Evolutionary conservation across 2,329 filamentous ascomycete species (phyloP), one percentile per base, ranked within the genome.

Genomic region (Colletotrichum paranaense): DNA sequence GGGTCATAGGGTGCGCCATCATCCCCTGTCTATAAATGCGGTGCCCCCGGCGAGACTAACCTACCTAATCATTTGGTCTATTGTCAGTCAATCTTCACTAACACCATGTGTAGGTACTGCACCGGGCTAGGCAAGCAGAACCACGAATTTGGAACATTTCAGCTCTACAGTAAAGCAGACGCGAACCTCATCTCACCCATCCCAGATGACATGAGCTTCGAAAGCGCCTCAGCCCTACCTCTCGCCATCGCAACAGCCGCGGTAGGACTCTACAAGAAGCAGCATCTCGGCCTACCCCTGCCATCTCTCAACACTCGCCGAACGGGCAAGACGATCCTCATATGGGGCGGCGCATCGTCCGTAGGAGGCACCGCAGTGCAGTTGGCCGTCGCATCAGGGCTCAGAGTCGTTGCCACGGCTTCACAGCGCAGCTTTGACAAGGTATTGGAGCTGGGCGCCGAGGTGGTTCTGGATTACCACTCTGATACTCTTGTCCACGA

Each of bases 261-360:
- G 0, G 77, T 78, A 9, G 76, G 68, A 2, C 58, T 78, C 2
- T 75, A 76, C 35, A 77, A 78, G n/a, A 53, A 68, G 26, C 60
- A 78, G 12, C 72, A 73, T 4, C 62, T 76, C 4, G 78, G 38
- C 5, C n/a, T 68, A 67, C 73, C 62, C 0, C 46, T 75, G 1
- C 74, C 76, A 1, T 46, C 12, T 2, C 58, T 68, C 1, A 62
- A 57, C 0, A 26, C 72, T 4, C 28, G 74, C 8, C 30, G 71
- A 1, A 72, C 68, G 0, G 62, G 62, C 7, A 85, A 22, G 14
- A 59, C 65, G 6, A 2, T 72, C 19, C 52, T 72, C 0, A 71
- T 82, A 42, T 89, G 87, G 86, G 88, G 88, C n/a, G 88, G 87
- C 0, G 83, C 85, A 3, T 84, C 85, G 0, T 82, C 81, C 8